Evolutionary conservation across 176 grass and related monocot genomes (phyloP).

Genomic region (Hordeum marinum): DNA sequence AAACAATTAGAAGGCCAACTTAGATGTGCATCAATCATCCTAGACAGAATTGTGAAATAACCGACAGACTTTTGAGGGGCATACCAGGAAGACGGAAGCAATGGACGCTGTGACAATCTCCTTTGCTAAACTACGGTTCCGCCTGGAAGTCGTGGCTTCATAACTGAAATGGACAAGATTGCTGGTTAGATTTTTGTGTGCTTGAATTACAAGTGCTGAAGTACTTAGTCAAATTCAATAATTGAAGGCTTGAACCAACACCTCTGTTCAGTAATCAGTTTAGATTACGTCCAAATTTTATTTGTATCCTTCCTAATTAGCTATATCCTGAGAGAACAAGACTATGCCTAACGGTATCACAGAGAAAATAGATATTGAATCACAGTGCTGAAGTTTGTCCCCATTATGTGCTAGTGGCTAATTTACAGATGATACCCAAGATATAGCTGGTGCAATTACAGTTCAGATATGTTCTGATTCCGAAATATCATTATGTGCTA

Average conservation of each 20-base stretch:
- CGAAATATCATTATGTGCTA: not conserved
- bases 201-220: not conserved
- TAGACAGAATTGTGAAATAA: not conserved
- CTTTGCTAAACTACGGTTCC: slow-evolving; percentile 76
- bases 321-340: not conserved
- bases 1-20: not conserved
- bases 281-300: not conserved
- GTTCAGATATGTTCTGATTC: not conserved
- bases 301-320: not conserved
- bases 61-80: not conserved
- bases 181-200: not conserved
- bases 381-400: not conserved
- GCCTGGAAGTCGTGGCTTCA: slow-evolving; percentile 76
- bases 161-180: slow-evolving; percentile 50
- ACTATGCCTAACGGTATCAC: not conserved
- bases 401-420: not conserved
- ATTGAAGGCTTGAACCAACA: not conserved
- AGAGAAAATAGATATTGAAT: not conserved
- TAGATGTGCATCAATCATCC: not conserved
- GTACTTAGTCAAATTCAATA: not conserved
- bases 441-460: not conserved
- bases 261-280: not conserved
- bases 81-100: slow-evolving; percentile 84
- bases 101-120: slow-evolving; percentile 52
- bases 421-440: not conserved